These are phyloP conservation scores for Curvularia sp. DNA, from an alignment of 2,329 filamentous ascomycete species.

Conservation along the genomic window DNA sequence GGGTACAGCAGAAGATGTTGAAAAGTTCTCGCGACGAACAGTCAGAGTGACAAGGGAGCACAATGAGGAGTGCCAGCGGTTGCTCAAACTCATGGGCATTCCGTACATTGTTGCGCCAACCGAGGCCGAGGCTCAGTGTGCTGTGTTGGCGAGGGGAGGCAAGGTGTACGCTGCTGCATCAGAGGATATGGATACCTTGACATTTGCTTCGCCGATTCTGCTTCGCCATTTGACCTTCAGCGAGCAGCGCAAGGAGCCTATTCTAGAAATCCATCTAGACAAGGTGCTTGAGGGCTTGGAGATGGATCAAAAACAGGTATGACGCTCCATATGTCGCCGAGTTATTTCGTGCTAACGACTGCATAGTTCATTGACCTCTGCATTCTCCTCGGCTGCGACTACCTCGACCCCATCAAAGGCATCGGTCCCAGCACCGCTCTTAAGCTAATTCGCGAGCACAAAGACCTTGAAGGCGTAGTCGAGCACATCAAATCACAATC, in stretches of 20 bases:
- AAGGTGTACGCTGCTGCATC: slow-evolving; percentile 97
- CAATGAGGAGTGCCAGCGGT: slow-evolving; percentile 89
- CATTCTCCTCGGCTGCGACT: slow-evolving; percentile 96
- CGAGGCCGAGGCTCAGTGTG: slow-evolving; percentile 96
- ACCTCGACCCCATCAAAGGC: slow-evolving; percentile 95
- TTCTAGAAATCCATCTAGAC: slow-evolving; percentile 90
- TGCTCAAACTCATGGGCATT: slow-evolving; percentile 94
- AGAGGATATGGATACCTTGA: slow-evolving; percentile 98
- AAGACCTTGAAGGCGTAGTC: slow-evolving; percentile 84
- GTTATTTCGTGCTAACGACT: slow-evolving; percentile 5
- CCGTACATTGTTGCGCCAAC: slow-evolving; percentile 95
- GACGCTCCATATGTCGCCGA: slow-evolving; percentile 21
- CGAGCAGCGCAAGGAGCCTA: slow-evolving; percentile 96
- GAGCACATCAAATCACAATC: slow-evolving; percentile 78
- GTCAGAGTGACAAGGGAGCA: slow-evolving; percentile 96
- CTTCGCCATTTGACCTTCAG: slow-evolving; percentile 94
- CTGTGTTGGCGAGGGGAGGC: slow-evolving; percentile 82
- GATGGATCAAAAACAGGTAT: slow-evolving; percentile 86
- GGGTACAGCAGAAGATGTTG: slow-evolving; percentile 94
- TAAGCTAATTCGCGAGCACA: slow-evolving; percentile 92
- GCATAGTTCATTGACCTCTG: slow-evolving; percentile 93
- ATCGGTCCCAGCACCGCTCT: slow-evolving; percentile 90
- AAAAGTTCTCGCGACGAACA: slow-evolving; percentile 93
- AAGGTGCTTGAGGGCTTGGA: slow-evolving; percentile 84
- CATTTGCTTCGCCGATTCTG: slow-evolving; percentile 90